Evolutionary conservation across 805 yeast species (phyloP).

Genomic region (Candida hungchunana): DNA sequence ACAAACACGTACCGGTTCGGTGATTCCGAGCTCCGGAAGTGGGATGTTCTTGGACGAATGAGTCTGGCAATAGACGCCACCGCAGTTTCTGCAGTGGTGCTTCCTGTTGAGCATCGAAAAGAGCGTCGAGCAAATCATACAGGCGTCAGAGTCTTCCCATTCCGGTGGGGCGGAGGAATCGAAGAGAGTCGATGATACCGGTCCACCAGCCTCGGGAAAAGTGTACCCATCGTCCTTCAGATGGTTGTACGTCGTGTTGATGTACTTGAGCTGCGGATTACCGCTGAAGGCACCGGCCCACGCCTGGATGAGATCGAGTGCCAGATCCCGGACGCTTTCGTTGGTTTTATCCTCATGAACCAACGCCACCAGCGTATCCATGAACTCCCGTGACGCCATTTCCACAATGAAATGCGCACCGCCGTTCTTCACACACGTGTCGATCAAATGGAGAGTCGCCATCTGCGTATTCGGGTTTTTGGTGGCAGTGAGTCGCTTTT

Average conservation of each 20-base stretch:
- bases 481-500: slow-evolving; percentile 60
- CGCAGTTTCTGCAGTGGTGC: slow-evolving; percentile 97
- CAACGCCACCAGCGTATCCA: slow-evolving; percentile 62
- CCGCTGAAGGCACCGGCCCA: slow-evolving; percentile 75
- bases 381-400: slow-evolving; percentile 77
- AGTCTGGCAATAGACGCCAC: slow-evolving; percentile 85
- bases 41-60: slow-evolving; percentile 75
- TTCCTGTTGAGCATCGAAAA: slow-evolving; percentile 83
- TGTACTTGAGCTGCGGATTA: slow-evolving; percentile 61
- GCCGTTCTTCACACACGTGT: slow-evolving; percentile 87
- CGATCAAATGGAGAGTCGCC: slow-evolving; percentile 71
- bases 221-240: slow-evolving; percentile 58
- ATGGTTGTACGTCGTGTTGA: slow-evolving; percentile 55
- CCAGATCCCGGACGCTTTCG: slow-evolving; percentile 51
- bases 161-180: slow-evolving; percentile 95
- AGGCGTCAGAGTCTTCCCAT: slow-evolving; percentile 93
- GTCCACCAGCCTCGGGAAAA: slow-evolving; percentile 50
- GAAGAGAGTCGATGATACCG: slow-evolving; percentile 48
- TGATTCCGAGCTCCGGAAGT: slow-evolving; percentile 79
- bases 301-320: slow-evolving; percentile 63
- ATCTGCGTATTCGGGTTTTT: slow-evolving; percentile 78
- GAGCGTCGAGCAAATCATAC: slow-evolving; percentile 85
- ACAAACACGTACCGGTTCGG: slow-evolving; percentile 88
- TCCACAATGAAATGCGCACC: slow-evolving; percentile 82
- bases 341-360: slow-evolving; percentile 38